Base-by-base conservation (phyloP, 768 basidiomycete species). In the Cystobasidiopsis lactophilus region DNA sequence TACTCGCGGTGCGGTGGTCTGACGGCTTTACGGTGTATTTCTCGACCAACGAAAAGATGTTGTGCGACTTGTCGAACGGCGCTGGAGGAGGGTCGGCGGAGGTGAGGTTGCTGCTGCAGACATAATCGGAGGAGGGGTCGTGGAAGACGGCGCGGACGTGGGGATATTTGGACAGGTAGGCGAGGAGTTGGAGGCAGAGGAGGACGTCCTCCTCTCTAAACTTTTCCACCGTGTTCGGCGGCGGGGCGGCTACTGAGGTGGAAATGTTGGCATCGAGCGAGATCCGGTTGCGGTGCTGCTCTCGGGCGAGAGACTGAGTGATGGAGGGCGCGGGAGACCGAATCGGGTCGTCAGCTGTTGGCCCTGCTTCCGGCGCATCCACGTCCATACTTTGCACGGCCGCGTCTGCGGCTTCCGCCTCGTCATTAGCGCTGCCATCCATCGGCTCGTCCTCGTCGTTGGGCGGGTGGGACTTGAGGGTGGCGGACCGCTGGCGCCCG, bases 81-180 rank as follows among this genome's bases (percentile, higher is more conserved):
- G 65, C 63, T 45, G 62, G 54, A 29, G 13, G 49, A 7, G 43
- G 58, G 35, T 63, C 47, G 60, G 55, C 35, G 1, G 51, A n/a
- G 18, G 58, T 40, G 5, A 60, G 60, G 13, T 50, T 39, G 26
- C 52, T 26, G 13, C 58, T 33, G 16, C 52, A 26, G 24, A 56
- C 54, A 2, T 57, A 46, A 5, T 53, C 54, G 5, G 43, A 65
- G 53, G 41, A 37, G 13, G 56, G 79, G 64, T 85, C 84, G 65
- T 96, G 93, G 64, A 98, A 96, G 5, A 88, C 85, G 62, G 88
- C 80, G 10, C 93, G 73, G 3, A 96, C 91, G 65, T 96, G 91
- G 0, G 93, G 88, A 64, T 98, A 96, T 67, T 98, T 96, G 69
- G 82, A 85, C 18, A 96, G 73, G 64, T 98, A 96, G 2, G 93